Conservation (phyloP, 2,329 filamentous ascomycete genomes). For the Chaetomium globosum region DNA sequence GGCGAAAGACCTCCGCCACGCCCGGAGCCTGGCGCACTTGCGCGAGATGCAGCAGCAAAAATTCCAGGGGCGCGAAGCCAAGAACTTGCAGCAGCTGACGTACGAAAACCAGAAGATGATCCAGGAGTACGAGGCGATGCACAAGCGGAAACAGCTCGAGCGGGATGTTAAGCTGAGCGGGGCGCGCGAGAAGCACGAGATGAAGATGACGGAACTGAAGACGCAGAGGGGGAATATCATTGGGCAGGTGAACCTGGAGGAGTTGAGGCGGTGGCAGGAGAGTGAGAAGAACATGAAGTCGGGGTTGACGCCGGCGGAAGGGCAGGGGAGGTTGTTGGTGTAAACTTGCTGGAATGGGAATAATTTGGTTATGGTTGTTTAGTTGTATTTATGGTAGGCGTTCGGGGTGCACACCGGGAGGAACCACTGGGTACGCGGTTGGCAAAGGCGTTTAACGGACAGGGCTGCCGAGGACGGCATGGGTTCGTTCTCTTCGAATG, state of each 20-base stretch:
- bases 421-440: neutral
- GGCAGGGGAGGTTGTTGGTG: slow-evolving; percentile 9
- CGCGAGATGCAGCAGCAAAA: slow-evolving; percentile 23
- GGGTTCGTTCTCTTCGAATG: neutral
- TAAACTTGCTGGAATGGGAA: neutral
- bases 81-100: slow-evolving; percentile 26
- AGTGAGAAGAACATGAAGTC: slow-evolving; percentile 16
- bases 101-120: slow-evolving; percentile 22
- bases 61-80: slow-evolving; percentile 19
- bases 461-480: neutral
- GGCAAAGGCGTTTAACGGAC: neutral
- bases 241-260: slow-evolving; percentile 34
- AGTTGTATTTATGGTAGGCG: neutral
- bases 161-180: slow-evolving; percentile 13
- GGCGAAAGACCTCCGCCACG: slow-evolving; percentile 20
- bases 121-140: slow-evolving; percentile 19
- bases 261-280: slow-evolving; percentile 35
- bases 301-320: neutral
- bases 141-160: slow-evolving; percentile 19
- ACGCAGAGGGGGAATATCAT: slow-evolving; percentile 35
- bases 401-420: neutral
- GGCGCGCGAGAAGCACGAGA: slow-evolving; percentile 24
- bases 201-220: slow-evolving; percentile 34
- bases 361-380: neutral
- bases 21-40: slow-evolving; percentile 26